phyloP scores from a whole-genome alignment of 2,329 filamentous ascomycete genomes.

The Reticulascus tulasneorum region DNA sequence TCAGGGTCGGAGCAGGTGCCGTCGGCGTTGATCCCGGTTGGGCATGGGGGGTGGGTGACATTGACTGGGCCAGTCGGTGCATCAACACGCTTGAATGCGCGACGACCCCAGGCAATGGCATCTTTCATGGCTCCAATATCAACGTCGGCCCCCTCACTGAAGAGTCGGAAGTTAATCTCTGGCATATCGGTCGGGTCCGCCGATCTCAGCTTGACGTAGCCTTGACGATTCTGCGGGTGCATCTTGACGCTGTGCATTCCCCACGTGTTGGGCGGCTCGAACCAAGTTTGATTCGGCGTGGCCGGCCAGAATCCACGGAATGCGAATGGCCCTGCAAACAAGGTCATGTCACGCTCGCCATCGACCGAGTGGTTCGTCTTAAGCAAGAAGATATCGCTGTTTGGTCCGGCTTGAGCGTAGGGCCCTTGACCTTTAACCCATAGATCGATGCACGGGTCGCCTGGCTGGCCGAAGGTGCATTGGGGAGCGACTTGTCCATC shows the following conservation, averaged over 20 bases:
- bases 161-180: slow-evolving; percentile 56
- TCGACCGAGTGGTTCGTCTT: slow-evolving; percentile 23
- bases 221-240: slow-evolving; percentile 50
- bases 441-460: slow-evolving; percentile 30
- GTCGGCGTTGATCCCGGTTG: background rate
- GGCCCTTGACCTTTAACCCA: slow-evolving; percentile 27
- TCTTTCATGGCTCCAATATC: slow-evolving; percentile 34
- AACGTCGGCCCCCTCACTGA: slow-evolving; percentile 42
- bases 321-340: slow-evolving; percentile 49
- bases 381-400: background rate
- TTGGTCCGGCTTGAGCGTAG: slow-evolving; percentile 14
- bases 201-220: slow-evolving; percentile 60
- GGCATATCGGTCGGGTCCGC: slow-evolving; percentile 61
- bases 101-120: slow-evolving; percentile 21
- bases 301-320: slow-evolving; percentile 27
- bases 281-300: background rate
- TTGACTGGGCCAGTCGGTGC: background rate
- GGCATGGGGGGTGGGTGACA: background rate
- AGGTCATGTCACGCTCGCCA: slow-evolving; percentile 46
- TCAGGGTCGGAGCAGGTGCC: background rate
- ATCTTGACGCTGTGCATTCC: slow-evolving; percentile 3
- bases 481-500: too few species aligned
- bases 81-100: background rate
- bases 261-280: slow-evolving; percentile 1
- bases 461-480: slow-evolving; percentile 26